phyloP scores from a whole-genome alignment of 2,329 filamentous ascomycete species.

The Xylaria sp. region DNA sequence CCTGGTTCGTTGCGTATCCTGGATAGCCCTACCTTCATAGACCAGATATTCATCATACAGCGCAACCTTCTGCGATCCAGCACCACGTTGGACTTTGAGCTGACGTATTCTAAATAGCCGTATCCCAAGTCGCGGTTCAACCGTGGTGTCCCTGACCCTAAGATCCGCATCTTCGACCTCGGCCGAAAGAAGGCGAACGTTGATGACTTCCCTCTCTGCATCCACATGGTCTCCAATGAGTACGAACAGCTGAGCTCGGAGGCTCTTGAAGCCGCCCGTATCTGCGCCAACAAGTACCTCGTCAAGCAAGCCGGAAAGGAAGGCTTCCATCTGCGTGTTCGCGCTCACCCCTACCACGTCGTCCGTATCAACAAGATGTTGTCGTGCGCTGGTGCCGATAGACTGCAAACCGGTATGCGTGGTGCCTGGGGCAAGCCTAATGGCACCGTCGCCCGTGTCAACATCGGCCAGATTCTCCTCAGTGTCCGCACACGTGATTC shows the following conservation, averaged over 20 bases:
- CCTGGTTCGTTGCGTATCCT: neutral
- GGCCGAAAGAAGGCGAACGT: constrained; percentile 98
- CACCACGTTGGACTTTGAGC: constrained; percentile 24
- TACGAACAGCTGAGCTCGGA: constrained; percentile 99
- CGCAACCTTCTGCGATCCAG: neutral
- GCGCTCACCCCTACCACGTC: constrained; percentile 99
- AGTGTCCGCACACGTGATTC: constrained; percentile 96
- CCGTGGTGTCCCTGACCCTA: constrained; percentile 90
- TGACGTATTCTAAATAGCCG: constrained; percentile 74
- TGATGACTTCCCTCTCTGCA: constrained; percentile 99
- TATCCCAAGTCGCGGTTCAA: constrained; percentile 99
- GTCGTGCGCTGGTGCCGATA: constrained; percentile 99
- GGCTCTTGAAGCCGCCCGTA: constrained; percentile 99
- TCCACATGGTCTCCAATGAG: constrained; percentile 99
- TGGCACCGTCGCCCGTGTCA: constrained; percentile 98
- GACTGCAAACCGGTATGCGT: constrained; percentile 99
- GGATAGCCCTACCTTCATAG: neutral
- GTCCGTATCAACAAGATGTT: constrained; percentile 99
- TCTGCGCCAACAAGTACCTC: constrained; percentile 99
- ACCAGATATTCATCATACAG: neutral
- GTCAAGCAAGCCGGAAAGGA: constrained; percentile 76
- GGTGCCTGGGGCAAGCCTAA: constrained; percentile 99
- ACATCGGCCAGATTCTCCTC: constrained; percentile 99
- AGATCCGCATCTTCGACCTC: constrained; percentile 98
- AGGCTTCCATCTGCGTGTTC: constrained; percentile 75